phyloP scores from a whole-genome alignment of 441 rosid genomes.

The Gossypium aridum region DNA sequence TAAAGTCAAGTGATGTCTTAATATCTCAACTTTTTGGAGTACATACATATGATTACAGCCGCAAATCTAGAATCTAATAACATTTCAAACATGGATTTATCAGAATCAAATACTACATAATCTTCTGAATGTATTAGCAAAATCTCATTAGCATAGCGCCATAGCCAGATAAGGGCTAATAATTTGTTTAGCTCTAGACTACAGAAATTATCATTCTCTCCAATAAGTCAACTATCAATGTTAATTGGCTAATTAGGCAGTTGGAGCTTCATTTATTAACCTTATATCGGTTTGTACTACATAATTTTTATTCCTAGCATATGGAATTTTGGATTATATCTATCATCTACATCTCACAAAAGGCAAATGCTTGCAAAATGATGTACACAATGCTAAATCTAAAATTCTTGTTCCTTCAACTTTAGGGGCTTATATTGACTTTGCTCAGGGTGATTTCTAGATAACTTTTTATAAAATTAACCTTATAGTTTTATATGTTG shows the following conservation, averaged over 20 bases:
- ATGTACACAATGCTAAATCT: neutral
- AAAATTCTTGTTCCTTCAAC: neutral
- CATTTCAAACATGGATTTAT: neutral
- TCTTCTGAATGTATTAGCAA: neutral
- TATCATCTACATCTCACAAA: neutral
- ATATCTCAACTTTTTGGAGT: neutral
- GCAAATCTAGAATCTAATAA: neutral
- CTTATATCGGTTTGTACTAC: neutral
- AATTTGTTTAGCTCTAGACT: neutral
- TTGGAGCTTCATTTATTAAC: constrained; percentile 1
- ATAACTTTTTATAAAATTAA: neutral
- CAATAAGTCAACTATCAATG: neutral
- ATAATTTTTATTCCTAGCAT: neutral
- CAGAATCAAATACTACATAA: neutral
- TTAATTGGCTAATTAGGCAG: neutral
- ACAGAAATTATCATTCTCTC: neutral
- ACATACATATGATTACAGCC: neutral
- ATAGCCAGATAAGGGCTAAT: neutral
- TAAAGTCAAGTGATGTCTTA: neutral
- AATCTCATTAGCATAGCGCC: neutral
- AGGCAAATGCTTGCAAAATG: neutral
- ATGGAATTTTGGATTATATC: neutral
- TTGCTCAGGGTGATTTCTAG: neutral
- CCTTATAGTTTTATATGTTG: neutral
- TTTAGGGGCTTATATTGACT: neutral